These are phyloP conservation scores for Clohesyomyces aquaticus DNA, from an alignment of 495 filamentous ascomycete genomes.

Conservation along the genomic window DNA sequence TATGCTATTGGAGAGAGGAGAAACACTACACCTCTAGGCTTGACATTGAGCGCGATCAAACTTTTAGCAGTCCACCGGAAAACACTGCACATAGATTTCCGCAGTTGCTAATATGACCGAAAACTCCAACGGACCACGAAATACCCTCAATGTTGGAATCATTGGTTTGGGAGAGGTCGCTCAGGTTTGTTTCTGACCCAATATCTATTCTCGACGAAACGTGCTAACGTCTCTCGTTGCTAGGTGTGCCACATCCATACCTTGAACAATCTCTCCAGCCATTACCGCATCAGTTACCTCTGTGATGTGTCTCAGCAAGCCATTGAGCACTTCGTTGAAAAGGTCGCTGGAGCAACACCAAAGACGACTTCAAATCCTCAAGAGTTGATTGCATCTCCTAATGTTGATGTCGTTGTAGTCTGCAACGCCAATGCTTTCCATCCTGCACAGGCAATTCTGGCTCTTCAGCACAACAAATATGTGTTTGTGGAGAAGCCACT, in stretches of 20 bases:
- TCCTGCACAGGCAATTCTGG: conserved; percentile 53
- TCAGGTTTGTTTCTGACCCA: conserved; percentile 43
- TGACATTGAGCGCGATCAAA: background rate
- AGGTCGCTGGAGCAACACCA: conserved; percentile 19
- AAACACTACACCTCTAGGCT: conserved; percentile 2
- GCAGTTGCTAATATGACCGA: background rate
- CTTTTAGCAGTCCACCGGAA: background rate
- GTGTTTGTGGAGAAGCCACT: conserved; percentile 62
- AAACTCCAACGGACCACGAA: background rate
- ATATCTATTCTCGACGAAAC: background rate
- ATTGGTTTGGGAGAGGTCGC: conserved; percentile 55
- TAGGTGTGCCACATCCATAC: conserved; percentile 53
- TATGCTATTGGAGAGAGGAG: conserved; percentile 2
- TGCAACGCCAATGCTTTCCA: conserved; percentile 58
- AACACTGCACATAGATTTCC: background rate
- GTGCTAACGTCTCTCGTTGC: background rate
- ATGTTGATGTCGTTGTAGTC: conserved; percentile 58
- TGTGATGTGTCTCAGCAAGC: conserved; percentile 51
- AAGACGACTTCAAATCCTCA: conserved; percentile 40
- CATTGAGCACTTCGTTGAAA: conserved; percentile 40
- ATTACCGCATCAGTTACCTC: conserved; percentile 47
- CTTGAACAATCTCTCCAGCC: conserved; percentile 49
- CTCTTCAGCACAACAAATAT: conserved; percentile 56
- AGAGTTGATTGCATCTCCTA: conserved; percentile 42
- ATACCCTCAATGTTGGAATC: conserved; percentile 50